Base-by-base conservation (phyloP, 495 filamentous ascomycete genomes). In the Penicillium crystallinum region DNA sequence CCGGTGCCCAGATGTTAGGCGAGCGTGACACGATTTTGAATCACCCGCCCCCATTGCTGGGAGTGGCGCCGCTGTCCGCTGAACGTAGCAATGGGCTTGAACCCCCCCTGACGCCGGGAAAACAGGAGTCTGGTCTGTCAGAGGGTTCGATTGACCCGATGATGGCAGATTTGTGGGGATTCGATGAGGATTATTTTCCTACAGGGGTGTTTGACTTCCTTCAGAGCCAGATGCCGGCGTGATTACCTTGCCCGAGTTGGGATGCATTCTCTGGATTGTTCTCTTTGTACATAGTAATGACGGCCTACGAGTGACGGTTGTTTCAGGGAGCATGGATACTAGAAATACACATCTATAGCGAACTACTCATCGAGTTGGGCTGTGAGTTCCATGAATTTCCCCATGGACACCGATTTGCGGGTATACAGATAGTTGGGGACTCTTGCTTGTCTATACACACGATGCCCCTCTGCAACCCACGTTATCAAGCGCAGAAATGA, bases 141-240 rank as follows among this genome's bases (percentile, higher is more conserved):
- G 73, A 73, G 47, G 73, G 72, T 42, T 77, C 73, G 22, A 47
- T 70, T 19, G 72, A 77, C 22, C 73, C 73, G 1, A 75, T 75
- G 73, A 74, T 75, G 72, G 65, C 71, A 10, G 73, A 75, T 54
- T 52, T 75, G 25, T 77, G 73, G 73, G 72, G 73, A 7, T 75
- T 74, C 35, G 73, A 77, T 18, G 73, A 77, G 51, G 73, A 77
- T 17, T 75, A 74, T 50, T 77, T 77, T 49, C 73, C 73, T 14
- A 77, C 71, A 19, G 73, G 73, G 17, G 72, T 77, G 10, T 77
- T 77, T 54, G 73, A 77, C 56, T 77, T 77, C 51, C 61, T 77
- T 14, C 73, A 77, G 49, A 74, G 71, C 29, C 73, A 77, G 54
- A 77, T 77, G 73, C 73, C 73, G 7, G 69, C 69, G 6, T 71